Evolutionary conservation across 176 grass and related monocot genomes (phyloP).

Genomic region (Oryza meyeriana): DNA sequence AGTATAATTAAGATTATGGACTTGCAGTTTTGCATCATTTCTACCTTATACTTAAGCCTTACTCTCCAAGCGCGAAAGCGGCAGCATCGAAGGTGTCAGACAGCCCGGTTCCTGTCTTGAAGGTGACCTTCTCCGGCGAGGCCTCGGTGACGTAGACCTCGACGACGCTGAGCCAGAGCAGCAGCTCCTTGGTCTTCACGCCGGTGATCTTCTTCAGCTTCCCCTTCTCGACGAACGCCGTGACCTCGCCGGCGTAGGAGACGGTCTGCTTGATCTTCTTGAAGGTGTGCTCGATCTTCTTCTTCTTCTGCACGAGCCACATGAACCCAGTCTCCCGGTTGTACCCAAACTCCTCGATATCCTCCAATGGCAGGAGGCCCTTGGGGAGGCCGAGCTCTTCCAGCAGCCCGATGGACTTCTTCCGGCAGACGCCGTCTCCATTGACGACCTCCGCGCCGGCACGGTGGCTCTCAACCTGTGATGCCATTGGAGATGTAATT

Average conservation of each 20-base stretch:
- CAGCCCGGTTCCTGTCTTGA: slow-evolving; percentile 13
- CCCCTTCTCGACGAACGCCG: not conserved
- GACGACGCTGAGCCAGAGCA: slow-evolving; percentile 34
- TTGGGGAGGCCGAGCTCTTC: slow-evolving; percentile 28
- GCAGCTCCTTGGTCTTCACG: slow-evolving; percentile 32
- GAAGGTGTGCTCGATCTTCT: slow-evolving; percentile 35
- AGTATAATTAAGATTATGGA: too few relatives aligned
- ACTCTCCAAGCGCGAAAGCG: not conserved
- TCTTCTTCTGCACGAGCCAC: slow-evolving; percentile 44
- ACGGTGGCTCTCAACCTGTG: not conserved
- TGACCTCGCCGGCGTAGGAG: not conserved
- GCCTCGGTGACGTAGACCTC: not conserved
- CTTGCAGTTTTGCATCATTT: too few relatives aligned
- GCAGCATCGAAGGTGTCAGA: not conserved
- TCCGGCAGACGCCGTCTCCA: not conserved
- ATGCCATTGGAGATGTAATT: not conserved
- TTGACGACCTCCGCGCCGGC: not conserved
- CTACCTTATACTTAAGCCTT: too few relatives aligned
- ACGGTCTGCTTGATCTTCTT: slow-evolving; percentile 41
- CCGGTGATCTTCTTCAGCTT: slow-evolving; percentile 34
- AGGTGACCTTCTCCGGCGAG: slow-evolving; percentile 12
- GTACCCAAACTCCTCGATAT: slow-evolving; percentile 33
- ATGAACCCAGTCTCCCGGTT: not conserved
- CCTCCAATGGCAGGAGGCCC: slow-evolving; percentile 32
- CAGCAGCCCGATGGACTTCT: slow-evolving; percentile 21